Evolutionary conservation across 2,329 filamentous ascomycete genomes (phyloP), one percentile per base, ranked within the genome.

Genomic region (Nothophoma quercina): DNA sequence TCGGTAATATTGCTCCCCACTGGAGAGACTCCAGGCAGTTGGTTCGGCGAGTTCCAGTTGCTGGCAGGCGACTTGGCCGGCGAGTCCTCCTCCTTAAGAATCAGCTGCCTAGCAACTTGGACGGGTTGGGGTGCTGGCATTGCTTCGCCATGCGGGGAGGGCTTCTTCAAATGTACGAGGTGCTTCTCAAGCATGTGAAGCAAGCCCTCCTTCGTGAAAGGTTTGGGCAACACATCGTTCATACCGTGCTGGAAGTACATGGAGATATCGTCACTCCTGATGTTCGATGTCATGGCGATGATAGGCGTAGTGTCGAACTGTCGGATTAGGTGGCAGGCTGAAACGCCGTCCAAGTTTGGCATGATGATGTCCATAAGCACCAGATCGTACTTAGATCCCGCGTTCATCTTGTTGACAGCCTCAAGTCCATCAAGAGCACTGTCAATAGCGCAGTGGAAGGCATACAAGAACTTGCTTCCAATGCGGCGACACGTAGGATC

Each of bases 201-300:
- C 25, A 97, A 78, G 0, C 93, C 93, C 34, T 89, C 84, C 63
- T 89, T 89, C 1, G 95, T 99, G 72, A 99, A 99, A 0, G 95
- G 95, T 71, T 99, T 99, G 0, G 95, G 93, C 55, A 99, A 79
- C 15, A 99, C 93, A 69, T 96, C 95, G 69, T 96, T 96, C 88
- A 80, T 83, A 95, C 93, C 95, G 77, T 96, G 93, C 67, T 93
- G 88, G 78, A 97, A 98, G 72, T 99, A 99, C 78, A 96, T 93
- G 46, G 93, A 90, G 56, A 98, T 96, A 71, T 99, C 95, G 67
- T 97, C 93, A 55, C 91, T 93, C 60, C 95, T 86, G 60, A 99
- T 98, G 70, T 98, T 99, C 3, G 93, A 97, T 3, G 95, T 99
- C 95, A 99, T 98, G 38, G 95, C 95, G 52, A 99, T 91, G 65